Evolutionary conservation across 768 basidiomycete species (phyloP).

Genomic region (Clitopilus passeckerianus): DNA sequence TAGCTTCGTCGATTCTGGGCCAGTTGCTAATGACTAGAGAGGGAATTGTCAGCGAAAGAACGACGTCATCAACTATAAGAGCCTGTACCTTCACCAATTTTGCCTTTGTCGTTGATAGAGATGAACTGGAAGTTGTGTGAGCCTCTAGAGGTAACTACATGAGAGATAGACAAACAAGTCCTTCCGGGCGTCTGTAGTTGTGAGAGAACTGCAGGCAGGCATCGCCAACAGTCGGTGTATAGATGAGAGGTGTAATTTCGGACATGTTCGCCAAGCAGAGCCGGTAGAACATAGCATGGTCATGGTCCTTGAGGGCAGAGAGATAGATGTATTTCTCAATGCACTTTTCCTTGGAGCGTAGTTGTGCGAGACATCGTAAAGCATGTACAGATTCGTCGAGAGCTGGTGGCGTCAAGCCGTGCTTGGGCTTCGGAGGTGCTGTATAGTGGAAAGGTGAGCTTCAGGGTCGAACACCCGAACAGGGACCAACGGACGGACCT

Average conservation of each 20-base stretch:
- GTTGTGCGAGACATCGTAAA: constrained; percentile 59
- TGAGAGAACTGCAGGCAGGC: constrained; percentile 83
- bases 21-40: constrained; percentile 60
- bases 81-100: constrained; percentile 46
- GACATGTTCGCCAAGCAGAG: constrained; percentile 69
- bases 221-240: constrained; percentile 91
- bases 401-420: constrained; percentile 58
- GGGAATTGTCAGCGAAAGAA: not conserved
- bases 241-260: constrained; percentile 76
- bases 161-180: constrained; percentile 41
- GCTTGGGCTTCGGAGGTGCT: constrained; percentile 40
- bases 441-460: constrained; percentile 6
- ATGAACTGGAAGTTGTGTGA: constrained; percentile 45
- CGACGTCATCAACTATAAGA: not conserved
- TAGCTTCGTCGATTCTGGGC: constrained; percentile 68
- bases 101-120: constrained; percentile 81
- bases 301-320: constrained; percentile 64
- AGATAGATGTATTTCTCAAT: constrained; percentile 89
- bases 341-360: constrained; percentile 66
- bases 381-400: constrained; percentile 49
- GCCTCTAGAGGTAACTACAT: constrained; percentile 11
- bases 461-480: constrained; percentile 3
- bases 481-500: constrained; percentile 33
- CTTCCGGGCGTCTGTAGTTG: constrained; percentile 72
- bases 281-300: constrained; percentile 74